Base-by-base conservation (phyloP, 305 asterid genomes). In the Solanum chacoense region DNA sequence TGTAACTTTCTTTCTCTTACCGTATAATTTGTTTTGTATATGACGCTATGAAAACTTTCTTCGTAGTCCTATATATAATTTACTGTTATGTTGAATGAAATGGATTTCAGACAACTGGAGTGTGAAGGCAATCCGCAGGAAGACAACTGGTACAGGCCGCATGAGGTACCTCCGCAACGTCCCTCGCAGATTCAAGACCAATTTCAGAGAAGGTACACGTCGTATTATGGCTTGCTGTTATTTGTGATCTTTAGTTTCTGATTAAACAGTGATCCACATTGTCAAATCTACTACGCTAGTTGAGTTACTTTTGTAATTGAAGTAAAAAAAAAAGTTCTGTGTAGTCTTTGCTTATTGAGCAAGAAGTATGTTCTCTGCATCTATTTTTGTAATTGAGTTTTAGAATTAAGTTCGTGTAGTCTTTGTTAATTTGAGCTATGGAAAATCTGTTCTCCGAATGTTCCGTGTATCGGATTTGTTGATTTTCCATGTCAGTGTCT, bases 71-170 rank as follows among this genome's bases (percentile, higher is more conserved):
- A 80, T 42, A 1, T 28, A 4, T 22, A 31, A 28, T 26, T 16
- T 80, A 14, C 7, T 88, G 14, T 24, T 69, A 4, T 84, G 24
- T 4, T 42, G 4, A 75, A 89, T 65, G 76, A 8, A 88, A 18
- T 20, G 9, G 32, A 72, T 74, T 91, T 3, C 36, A 97, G 98
- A 97, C 74, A 97, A 97, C 94, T 97, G 99, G 99, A 97, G 98
- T 85, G 98, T 92, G 80, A 97, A 97, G 95, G 99, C 98, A 8
- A 95, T 97, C 84, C 94, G 99, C 84, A 83, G 99, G 89, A 97
- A 97, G 98, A 97, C 98, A 9, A 95, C 99, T 4, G 99, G 98
- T 36, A 96, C 98, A 80, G 99, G 99, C 10, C 98, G 99, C 84
- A 97, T 97, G 99, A 97, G 97, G 96, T 97, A 97, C 78, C 95